Evolutionary conservation across 495 filamentous ascomycete genomes (phyloP).

Genomic region (Xanthoparmelia taractica): DNA sequence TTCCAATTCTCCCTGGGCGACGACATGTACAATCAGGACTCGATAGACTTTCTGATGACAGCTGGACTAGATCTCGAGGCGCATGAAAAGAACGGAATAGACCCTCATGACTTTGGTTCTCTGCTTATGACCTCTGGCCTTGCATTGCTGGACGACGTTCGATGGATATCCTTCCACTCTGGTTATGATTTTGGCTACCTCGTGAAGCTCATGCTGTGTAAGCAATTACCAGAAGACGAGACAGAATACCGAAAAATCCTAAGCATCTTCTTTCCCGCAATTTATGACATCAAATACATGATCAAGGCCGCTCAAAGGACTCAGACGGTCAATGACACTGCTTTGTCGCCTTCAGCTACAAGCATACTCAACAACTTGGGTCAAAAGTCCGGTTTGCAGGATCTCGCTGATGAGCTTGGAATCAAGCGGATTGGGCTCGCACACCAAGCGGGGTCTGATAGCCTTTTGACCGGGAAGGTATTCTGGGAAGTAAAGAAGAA

Average conservation of each 20-base stretch:
- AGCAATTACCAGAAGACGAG: slow-evolving; percentile 77
- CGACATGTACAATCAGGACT: slow-evolving; percentile 94
- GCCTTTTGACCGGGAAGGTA: slow-evolving; percentile 82
- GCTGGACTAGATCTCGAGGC: slow-evolving; percentile 81
- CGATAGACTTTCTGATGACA: slow-evolving; percentile 77
- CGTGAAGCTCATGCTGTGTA: slow-evolving; percentile 80
- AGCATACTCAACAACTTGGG: slow-evolving; percentile 72
- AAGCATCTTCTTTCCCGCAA: slow-evolving; percentile 80
- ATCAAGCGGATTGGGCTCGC: slow-evolving; percentile 76
- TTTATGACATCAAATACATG: slow-evolving; percentile 95
- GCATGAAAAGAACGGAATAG: slow-evolving; percentile 83
- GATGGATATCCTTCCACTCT: slow-evolving; percentile 97
- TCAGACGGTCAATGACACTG: slow-evolving; percentile 51
- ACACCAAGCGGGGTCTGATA: slow-evolving; percentile 88
- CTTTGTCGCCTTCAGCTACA: slow-evolving; percentile 51
- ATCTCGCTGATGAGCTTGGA: slow-evolving; percentile 86
- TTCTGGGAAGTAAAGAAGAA: slow-evolving; percentile 82
- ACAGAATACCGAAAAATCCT: slow-evolving; percentile 76
- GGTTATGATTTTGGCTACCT: slow-evolving; percentile 98
- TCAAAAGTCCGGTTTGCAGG: slow-evolving; percentile 80
- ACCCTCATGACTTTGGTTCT: slow-evolving; percentile 78
- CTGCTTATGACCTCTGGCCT: slow-evolving; percentile 85
- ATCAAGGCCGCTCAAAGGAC: slow-evolving; percentile 76
- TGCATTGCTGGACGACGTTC: slow-evolving; percentile 77
- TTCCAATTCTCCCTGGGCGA: slow-evolving; percentile 90